Evolutionary conservation across 2,329 filamentous ascomycete genomes (phyloP).

Genomic region (Cladophialophora immunda): DNA sequence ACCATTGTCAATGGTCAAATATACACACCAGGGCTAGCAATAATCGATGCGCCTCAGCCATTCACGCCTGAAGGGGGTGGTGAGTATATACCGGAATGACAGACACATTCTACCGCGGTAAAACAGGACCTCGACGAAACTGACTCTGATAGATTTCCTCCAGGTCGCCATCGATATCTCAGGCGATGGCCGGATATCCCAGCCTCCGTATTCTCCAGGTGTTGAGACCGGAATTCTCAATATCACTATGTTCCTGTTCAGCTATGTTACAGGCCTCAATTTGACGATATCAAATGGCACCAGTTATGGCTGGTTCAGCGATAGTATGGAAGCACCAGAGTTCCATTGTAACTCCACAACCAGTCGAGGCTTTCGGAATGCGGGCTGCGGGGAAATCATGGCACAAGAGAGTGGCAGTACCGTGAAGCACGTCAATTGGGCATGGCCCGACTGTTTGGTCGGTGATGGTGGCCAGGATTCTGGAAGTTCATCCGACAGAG

Average conservation of each 20-base stretch:
- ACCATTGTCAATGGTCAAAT: conserved; percentile 67
- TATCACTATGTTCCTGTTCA: conserved; percentile 73
- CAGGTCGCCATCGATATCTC: conserved; percentile 74
- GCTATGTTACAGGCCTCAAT: conserved; percentile 69
- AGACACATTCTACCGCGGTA: background rate
- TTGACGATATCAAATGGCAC: conserved; percentile 74
- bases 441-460: conserved; percentile 74
- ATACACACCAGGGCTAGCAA: conserved; percentile 73
- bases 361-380: conserved; percentile 47
- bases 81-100: conserved; percentile 45
- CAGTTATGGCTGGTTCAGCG: conserved; percentile 45
- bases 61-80: conserved; percentile 70
- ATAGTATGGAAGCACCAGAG: conserved; percentile 17
- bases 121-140: background rate
- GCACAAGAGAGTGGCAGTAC: conserved; percentile 71
- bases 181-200: conserved; percentile 69
- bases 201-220: conserved; percentile 62
- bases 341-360: conserved; percentile 46
- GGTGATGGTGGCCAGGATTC: conserved; percentile 58
- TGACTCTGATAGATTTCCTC: conserved; percentile 53
- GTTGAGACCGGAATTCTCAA: conserved; percentile 67
- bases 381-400: conserved; percentile 70
- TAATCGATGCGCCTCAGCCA: conserved; percentile 72
- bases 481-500: background rate
- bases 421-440: conserved; percentile 77